These are phyloP conservation scores for Diplosphaera chodatii DNA, from an alignment of 139 green algal genomes.

Conservation along the genomic window DNA sequence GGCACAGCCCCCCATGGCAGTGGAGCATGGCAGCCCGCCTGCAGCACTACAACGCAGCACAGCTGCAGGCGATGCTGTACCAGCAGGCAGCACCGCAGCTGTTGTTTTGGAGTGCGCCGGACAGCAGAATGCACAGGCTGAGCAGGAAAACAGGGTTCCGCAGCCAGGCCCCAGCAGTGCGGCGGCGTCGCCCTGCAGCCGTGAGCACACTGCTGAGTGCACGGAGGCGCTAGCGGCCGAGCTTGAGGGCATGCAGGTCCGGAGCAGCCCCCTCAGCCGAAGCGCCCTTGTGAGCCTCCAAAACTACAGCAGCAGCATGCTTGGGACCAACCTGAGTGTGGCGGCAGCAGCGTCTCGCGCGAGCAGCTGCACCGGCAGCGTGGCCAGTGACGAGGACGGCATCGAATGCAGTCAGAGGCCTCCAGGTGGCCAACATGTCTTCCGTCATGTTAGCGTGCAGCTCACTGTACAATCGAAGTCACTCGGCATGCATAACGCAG, in stretches of 20 bases:
- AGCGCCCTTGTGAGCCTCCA: not conserved
- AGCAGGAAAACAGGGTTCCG: not conserved
- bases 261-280: not conserved
- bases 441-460: too few relatives aligned
- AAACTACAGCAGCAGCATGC: not conserved
- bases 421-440: too few relatives aligned
- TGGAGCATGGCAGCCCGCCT: too few relatives aligned
- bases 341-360: not conserved
- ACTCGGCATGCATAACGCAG: too few relatives aligned
- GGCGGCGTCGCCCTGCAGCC: not conserved
- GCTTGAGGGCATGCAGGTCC: not conserved
- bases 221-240: not conserved
- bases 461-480: too few relatives aligned
- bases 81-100: too few relatives aligned
- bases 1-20: too few relatives aligned
- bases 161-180: not conserved
- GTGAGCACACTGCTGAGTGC: too few relatives aligned
- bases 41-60: too few relatives aligned
- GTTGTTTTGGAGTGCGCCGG: too few relatives aligned
- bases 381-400: not conserved
- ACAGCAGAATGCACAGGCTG: not conserved
- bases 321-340: not conserved
- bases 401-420: not conserved
- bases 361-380: not conserved
- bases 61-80: too few relatives aligned